Conservation (phyloP, 1,284 basidiomycete genomes). For the Heterobasidion parviporum region DNA sequence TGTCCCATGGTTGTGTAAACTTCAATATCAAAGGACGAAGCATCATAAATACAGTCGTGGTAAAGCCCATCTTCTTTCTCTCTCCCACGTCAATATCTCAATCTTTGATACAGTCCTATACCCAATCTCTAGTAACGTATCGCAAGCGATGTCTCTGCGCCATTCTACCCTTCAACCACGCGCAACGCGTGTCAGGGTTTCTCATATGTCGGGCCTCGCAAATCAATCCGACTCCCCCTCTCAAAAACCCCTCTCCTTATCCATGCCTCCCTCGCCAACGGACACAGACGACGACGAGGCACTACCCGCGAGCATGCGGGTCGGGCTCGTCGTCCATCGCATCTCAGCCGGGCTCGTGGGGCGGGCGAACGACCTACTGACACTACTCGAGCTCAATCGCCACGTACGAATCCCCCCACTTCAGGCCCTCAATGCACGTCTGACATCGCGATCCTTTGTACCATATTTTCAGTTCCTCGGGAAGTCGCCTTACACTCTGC, state of each 20-base stretch:
- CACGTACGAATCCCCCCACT: slow-evolving; percentile 36
- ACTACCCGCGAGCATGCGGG: slow-evolving; percentile 39
- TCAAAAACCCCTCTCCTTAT: slow-evolving; percentile 9
- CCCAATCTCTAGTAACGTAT: slow-evolving; percentile 28
- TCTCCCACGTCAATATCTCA: slow-evolving; percentile 6
- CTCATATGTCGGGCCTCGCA: not conserved
- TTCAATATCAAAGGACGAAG: slow-evolving; percentile 63
- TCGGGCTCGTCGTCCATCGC: slow-evolving; percentile 53
- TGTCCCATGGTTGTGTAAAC: slow-evolving; percentile 82
- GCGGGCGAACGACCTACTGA: slow-evolving; percentile 77
- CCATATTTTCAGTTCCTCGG: slow-evolving; percentile 37
- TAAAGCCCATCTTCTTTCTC: slow-evolving; percentile 19
- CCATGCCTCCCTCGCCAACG: slow-evolving; percentile 30
- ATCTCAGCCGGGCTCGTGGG: slow-evolving; percentile 47
- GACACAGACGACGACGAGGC: slow-evolving; percentile 29
- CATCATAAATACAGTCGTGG: slow-evolving; percentile 49
- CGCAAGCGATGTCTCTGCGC: slow-evolving; percentile 40
- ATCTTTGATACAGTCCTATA: slow-evolving; percentile 28
- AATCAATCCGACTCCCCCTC: slow-evolving; percentile 10
- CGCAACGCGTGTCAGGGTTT: not conserved
- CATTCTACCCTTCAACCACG: slow-evolving; percentile 46
- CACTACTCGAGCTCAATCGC: slow-evolving; percentile 80
- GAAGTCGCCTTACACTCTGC: slow-evolving; percentile 42
- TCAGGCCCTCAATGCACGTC: slow-evolving; percentile 1
- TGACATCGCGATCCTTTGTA: not conserved